Evolutionary conservation across 352 stramenopile genomes (phyloP).

Genomic region (Globisporangium barbulae): DNA sequence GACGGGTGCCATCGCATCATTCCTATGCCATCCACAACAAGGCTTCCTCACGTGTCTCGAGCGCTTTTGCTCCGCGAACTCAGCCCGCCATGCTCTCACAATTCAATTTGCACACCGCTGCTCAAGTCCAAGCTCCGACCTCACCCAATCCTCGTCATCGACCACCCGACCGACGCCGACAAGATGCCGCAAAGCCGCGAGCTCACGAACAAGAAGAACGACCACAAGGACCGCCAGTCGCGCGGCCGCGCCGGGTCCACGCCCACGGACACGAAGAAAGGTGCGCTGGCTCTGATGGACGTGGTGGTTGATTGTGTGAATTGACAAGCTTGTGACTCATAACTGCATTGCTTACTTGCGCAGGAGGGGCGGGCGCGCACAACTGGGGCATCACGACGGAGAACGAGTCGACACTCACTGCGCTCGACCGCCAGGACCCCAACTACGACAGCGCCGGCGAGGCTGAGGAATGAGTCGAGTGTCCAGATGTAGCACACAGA

Average conservation of each 20-base stretch:
- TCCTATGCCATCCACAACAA: neutral
- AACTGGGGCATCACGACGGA: slow-evolving; percentile 68
- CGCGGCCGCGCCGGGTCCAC: slow-evolving; percentile 33
- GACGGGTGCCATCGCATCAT: neutral
- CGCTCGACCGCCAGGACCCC: slow-evolving; percentile 68
- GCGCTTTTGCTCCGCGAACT: neutral
- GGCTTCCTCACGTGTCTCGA: neutral
- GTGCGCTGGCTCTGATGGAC: neutral
- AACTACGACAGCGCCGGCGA: slow-evolving; percentile 77
- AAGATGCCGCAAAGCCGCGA: slow-evolving; percentile 78
- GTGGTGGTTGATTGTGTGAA: neutral
- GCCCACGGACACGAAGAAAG: slow-evolving; percentile 12
- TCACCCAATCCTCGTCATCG: neutral
- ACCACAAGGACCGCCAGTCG: slow-evolving; percentile 80
- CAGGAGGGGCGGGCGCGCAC: slow-evolving; percentile 76
- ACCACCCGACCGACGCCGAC: slow-evolving; percentile 15
- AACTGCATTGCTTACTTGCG: neutral
- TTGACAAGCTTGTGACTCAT: slow-evolving; percentile 3
- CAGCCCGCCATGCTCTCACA: neutral
- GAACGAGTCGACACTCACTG: slow-evolving; percentile 33
- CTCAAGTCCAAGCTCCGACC: neutral
- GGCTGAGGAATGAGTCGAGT: slow-evolving; percentile 16
- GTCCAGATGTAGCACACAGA: neutral
- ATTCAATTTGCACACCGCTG: slow-evolving; percentile 8
- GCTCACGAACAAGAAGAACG: slow-evolving; percentile 83